These are phyloP conservation scores for Entoloma clypeatum DNA, from an alignment of 1,284 basidiomycete species.

Conservation along the genomic window DNA sequence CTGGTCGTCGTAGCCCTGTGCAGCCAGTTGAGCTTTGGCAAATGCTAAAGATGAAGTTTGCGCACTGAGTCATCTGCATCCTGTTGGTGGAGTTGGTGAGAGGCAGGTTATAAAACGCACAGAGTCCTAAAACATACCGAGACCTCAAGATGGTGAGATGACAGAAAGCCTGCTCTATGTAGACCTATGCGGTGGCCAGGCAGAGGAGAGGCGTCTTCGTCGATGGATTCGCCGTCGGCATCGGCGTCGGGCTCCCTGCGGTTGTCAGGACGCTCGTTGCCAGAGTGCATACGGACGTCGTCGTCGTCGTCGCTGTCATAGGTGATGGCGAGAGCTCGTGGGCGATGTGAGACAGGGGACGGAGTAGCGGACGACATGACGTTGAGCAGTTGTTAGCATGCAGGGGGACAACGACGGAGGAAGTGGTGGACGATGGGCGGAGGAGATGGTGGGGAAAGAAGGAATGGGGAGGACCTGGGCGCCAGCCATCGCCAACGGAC, in stretches of 20 bases:
- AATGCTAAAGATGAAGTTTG: constrained; percentile 21
- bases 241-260: constrained; percentile 39
- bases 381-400: constrained; percentile 17
- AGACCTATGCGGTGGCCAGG: constrained; percentile 21
- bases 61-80: constrained; percentile 69
- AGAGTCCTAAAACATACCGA: constrained; percentile 30
- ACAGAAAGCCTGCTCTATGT: constrained; percentile 24
- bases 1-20: constrained; percentile 66
- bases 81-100: constrained; percentile 26
- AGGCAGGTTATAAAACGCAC: constrained; percentile 13
- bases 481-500: constrained; percentile 58
- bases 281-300: constrained; percentile 46
- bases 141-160: constrained; percentile 25
- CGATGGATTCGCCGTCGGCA: constrained; percentile 49
- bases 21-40: constrained; percentile 19
- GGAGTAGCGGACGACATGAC: constrained; percentile 25
- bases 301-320: constrained; percentile 47
- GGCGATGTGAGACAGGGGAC: constrained; percentile 24
- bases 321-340: constrained; percentile 36
- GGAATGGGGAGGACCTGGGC: constrained; percentile 40
- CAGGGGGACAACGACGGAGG: constrained; percentile 21
- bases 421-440: constrained; percentile 28
- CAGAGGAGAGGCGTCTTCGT: constrained; percentile 40
- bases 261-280: constrained; percentile 34
- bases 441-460: constrained; percentile 35